Conservation (phyloP, 2,329 filamentous ascomycete genomes). For the Fusarium tanahbumbuense region DNA sequence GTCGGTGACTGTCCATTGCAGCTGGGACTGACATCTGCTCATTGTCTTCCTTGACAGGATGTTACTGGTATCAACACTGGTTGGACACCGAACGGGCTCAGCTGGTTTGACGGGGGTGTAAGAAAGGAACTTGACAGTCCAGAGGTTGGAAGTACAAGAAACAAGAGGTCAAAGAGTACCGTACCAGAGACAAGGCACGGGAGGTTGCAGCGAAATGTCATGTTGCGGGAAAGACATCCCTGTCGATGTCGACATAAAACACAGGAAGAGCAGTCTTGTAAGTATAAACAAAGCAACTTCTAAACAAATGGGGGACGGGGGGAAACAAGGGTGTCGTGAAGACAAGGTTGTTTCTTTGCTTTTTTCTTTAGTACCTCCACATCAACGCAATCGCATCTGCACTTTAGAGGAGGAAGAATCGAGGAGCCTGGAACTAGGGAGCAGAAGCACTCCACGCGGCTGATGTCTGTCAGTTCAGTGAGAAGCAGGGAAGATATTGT, state of each 20-base stretch:
- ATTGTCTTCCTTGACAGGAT: slow-evolving; percentile 26
- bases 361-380: slow-evolving; percentile 18
- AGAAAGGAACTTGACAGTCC: slow-evolving; percentile 6
- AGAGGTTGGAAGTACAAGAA: slow-evolving; percentile 26
- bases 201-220: slow-evolving; percentile 41
- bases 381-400: slow-evolving; percentile 8
- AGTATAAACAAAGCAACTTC: slow-evolving; percentile 37
- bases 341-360: slow-evolving; percentile 41
- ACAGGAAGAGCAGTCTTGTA: slow-evolving; percentile 7
- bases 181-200: slow-evolving; percentile 34
- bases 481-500: slow-evolving; percentile 2
- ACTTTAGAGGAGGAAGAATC: not conserved
- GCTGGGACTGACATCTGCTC: slow-evolving; percentile 33
- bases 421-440: not conserved
- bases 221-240: slow-evolving; percentile 23
- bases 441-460: slow-evolving; percentile 15
- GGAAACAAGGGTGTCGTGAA: slow-evolving; percentile 35
- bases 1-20: slow-evolving; percentile 27
- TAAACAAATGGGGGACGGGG: slow-evolving; percentile 26
- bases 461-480: slow-evolving; percentile 19
- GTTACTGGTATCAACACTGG: slow-evolving; percentile 33
- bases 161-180: slow-evolving; percentile 20
- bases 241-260: slow-evolving; percentile 11
- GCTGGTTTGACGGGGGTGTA: slow-evolving; percentile 31
- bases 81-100: slow-evolving; percentile 29